These are phyloP conservation scores for Drechslera avenae DNA, from an alignment of 2,329 filamentous ascomycete genomes.

Conservation along the genomic window DNA sequence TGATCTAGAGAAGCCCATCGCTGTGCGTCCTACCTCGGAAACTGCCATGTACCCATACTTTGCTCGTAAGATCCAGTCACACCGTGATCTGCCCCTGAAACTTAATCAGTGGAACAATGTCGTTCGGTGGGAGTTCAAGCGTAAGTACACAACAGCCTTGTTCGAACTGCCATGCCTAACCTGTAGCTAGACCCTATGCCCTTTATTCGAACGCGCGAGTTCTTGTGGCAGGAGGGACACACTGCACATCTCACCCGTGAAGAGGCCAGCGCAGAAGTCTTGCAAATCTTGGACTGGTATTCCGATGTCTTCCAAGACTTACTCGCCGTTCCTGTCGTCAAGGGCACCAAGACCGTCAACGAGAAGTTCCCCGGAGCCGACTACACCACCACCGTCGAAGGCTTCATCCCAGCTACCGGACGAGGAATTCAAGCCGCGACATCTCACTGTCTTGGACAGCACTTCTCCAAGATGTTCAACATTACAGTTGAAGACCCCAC, in stretches of 20 bases:
- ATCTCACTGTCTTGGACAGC: conserved; percentile 92
- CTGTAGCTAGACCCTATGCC: conserved; percentile 58
- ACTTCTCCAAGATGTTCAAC: conserved; percentile 99
- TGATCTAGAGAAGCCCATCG: conserved; percentile 81
- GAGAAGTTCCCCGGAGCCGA: conserved; percentile 97
- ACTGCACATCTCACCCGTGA: conserved; percentile 87
- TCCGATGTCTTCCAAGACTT: conserved; percentile 91
- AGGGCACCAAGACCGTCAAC: conserved; percentile 93
- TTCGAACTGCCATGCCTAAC: background rate
- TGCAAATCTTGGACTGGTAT: conserved; percentile 92
- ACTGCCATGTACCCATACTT: conserved; percentile 96
- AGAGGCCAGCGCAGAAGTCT: conserved; percentile 80
- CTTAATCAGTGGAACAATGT: conserved; percentile 98
- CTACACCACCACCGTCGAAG: conserved; percentile 96
- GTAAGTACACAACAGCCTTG: conserved; percentile 8
- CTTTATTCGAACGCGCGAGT: conserved; percentile 87
- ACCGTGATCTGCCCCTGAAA: conserved; percentile 90
- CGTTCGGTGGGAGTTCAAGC: conserved; percentile 97
- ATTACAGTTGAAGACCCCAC: conserved; percentile 94
- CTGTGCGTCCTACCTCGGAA: conserved; percentile 71
- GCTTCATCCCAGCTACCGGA: conserved; percentile 93
- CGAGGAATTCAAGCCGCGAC: conserved; percentile 96
- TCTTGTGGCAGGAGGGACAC: conserved; percentile 98
- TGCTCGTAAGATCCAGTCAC: conserved; percentile 93
- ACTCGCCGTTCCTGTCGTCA: conserved; percentile 91